Percentiles rank a stretch among this genome's conserved stretches.
phyloP scores from a whole-genome alignment of 306 rosid genomes.

The Quercus agrifolia region DNA sequence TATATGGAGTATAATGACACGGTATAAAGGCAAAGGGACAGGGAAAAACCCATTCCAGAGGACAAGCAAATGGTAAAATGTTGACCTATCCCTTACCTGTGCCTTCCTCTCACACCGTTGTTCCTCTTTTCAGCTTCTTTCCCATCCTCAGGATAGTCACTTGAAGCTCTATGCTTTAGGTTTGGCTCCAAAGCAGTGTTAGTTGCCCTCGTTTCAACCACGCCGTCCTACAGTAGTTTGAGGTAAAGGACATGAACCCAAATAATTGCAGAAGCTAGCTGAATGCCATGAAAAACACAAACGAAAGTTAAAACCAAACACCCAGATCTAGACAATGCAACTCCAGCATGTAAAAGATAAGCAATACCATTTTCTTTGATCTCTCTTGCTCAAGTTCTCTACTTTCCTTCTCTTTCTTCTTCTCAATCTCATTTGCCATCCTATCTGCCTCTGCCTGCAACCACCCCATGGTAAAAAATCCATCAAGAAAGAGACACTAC shows the following conservation, averaged over 20 bases:
- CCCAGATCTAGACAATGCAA: conserved; percentile 43
- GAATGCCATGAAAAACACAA: conserved; percentile 85
- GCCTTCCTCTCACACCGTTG: conserved; percentile 60
- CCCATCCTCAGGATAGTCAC: conserved; percentile 45
- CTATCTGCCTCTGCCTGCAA: conserved; percentile 82
- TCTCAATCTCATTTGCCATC: conserved; percentile 78
- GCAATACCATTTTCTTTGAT: conserved; percentile 77
- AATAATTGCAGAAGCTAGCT: conserved; percentile 99
- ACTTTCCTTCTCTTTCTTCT: conserved; percentile 73
- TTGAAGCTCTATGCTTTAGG: conserved; percentile 53
- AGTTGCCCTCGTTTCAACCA: conserved; percentile 58
- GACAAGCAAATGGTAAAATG: conserved; percentile 4
- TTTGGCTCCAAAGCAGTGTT: conserved; percentile 50
- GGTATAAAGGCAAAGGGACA: background rate
- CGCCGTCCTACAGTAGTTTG: conserved; percentile 99
- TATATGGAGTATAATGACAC: background rate
- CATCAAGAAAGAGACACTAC: conserved; percentile 11
- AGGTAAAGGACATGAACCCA: conserved; percentile 99
- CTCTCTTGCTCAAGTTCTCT: conserved; percentile 71
- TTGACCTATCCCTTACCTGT: conserved; percentile 43
- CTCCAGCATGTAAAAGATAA: conserved; percentile 64
- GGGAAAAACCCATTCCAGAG: background rate
- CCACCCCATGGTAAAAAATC: conserved; percentile 18
- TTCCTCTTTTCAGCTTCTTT: conserved; percentile 57
- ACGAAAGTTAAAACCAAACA: conserved; percentile 80